Conservation (phyloP, 2,329 filamentous ascomycete species). For the Curvularia eragrostidis region DNA sequence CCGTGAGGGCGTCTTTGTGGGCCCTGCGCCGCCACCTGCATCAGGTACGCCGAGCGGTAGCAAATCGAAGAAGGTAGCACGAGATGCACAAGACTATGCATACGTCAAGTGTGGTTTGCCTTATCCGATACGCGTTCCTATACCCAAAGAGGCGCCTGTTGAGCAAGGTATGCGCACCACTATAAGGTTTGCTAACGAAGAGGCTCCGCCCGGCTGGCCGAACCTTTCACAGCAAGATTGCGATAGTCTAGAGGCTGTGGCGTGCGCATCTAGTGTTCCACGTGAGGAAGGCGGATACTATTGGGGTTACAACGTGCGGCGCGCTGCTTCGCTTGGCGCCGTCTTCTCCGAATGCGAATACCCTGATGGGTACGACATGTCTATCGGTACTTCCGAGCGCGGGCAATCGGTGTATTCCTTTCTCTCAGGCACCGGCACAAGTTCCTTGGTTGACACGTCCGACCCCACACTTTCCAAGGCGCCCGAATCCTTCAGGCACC, state of each 20-base stretch:
- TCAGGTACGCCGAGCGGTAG: slow-evolving; percentile 48
- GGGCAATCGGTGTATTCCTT: slow-evolving; percentile 59
- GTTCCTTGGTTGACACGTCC: not conserved
- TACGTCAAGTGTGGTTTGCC: slow-evolving; percentile 60
- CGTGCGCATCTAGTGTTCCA: slow-evolving; percentile 72
- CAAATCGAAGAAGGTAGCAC: slow-evolving; percentile 50
- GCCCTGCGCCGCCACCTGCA: slow-evolving; percentile 21
- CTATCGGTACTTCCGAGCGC: slow-evolving; percentile 83
- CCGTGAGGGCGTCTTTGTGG: slow-evolving; percentile 75
- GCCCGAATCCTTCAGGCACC: slow-evolving; percentile 66
- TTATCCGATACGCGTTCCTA: slow-evolving; percentile 59
- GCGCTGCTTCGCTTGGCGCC: slow-evolving; percentile 68
- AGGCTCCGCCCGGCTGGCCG: slow-evolving; percentile 47
- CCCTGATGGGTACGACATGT: slow-evolving; percentile 80
- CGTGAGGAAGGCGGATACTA: slow-evolving; percentile 81
- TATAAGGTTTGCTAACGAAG: slow-evolving; percentile 64
- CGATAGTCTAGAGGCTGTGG: slow-evolving; percentile 56
- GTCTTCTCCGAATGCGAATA: slow-evolving; percentile 80
- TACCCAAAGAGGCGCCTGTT: slow-evolving; percentile 56
- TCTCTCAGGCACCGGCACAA: slow-evolving; percentile 24
- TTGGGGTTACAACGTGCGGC: slow-evolving; percentile 81
- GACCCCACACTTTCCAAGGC: slow-evolving; percentile 26
- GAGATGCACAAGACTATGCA: slow-evolving; percentile 35
- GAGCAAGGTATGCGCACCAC: slow-evolving; percentile 77
- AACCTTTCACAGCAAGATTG: slow-evolving; percentile 30